A percentile compares a stretch with the other conserved stretches of the same genome.
Evolutionary conservation across 2,329 filamentous ascomycete genomes (phyloP).

Genomic region (Colletotrichum sp.): DNA sequence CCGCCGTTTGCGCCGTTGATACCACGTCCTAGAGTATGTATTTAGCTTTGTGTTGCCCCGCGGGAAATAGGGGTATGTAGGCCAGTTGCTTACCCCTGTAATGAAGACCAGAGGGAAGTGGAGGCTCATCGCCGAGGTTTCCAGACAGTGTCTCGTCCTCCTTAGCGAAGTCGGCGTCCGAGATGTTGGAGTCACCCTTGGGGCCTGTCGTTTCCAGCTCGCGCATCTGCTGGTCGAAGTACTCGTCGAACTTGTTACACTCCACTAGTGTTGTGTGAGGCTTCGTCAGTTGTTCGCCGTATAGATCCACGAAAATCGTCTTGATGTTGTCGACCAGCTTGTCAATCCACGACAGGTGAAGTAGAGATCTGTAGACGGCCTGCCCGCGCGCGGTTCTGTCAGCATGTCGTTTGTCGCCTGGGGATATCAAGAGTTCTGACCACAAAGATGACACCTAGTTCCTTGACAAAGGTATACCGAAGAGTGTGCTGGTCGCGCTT

Average conservation of each 20-base stretch:
- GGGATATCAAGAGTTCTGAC: conserved; percentile 48
- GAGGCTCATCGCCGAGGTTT: conserved; percentile 42
- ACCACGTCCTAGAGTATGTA: conserved; percentile 29
- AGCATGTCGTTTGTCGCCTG: conserved; percentile 1
- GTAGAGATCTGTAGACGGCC: conserved; percentile 95
- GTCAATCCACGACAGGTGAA: conserved; percentile 97
- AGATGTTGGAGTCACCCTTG: conserved; percentile 29
- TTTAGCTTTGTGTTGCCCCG: background rate
- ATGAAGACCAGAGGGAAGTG: conserved; percentile 27
- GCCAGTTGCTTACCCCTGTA: conserved; percentile 13
- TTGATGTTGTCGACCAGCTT: conserved; percentile 94
- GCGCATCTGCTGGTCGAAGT: conserved; percentile 91
- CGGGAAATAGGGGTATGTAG: background rate
- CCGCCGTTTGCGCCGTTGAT: conserved; percentile 35
- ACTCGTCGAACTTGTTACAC: conserved; percentile 83
- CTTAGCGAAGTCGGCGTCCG: conserved; percentile 31
- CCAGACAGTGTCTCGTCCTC: conserved; percentile 39
- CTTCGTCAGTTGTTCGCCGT: conserved; percentile 85
- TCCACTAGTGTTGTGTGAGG: conserved; percentile 79
- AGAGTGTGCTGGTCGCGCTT: conserved; percentile 92
- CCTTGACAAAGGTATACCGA: conserved; percentile 92
- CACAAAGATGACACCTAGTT: conserved; percentile 94
- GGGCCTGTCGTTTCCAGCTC: conserved; percentile 72
- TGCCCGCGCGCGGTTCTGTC: conserved; percentile 39
- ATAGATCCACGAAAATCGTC: conserved; percentile 89